A percentile compares a stretch with the other conserved stretches of the same genome.
Conservation (phyloP, 2,329 filamentous ascomycete genomes). For the Fusarium caatingaense region DNA sequence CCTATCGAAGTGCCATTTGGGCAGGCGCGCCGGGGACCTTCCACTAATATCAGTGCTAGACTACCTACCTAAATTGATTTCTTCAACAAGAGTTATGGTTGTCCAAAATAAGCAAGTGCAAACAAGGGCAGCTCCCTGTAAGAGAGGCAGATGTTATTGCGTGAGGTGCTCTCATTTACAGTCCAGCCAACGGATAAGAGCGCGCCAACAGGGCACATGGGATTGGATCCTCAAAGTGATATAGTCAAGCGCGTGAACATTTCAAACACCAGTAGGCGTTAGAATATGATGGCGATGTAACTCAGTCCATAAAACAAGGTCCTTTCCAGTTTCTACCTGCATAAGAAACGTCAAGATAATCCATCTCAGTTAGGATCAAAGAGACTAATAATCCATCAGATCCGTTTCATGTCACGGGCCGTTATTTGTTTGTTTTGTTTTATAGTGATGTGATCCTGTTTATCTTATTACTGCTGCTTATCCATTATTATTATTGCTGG, state of each 20-base stretch:
- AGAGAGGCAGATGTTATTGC: not conserved
- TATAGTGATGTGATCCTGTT: not conserved
- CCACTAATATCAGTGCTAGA: not conserved
- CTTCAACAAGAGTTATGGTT: not conserved
- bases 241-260: conserved; percentile 17
- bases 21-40: not conserved
- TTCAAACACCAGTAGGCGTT: not conserved
- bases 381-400: not conserved
- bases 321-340: not conserved
- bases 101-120: not conserved
- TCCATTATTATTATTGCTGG: conserved; percentile 7
- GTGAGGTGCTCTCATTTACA: not conserved
- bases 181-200: conserved; percentile 21
- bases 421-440: conserved; percentile 7
- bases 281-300: not conserved
- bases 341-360: not conserved
- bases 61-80: not conserved
- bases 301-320: not conserved
- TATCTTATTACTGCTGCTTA: conserved; percentile 5
- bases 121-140: conserved; percentile 16
- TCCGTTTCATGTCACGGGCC: conserved; percentile 9
- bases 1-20: not conserved
- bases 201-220: conserved; percentile 28
- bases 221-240: conserved; percentile 33
- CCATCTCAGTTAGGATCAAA: not conserved